Conservation (phyloP, 116 monocot genomes). For the Posidonia oceanica region DNA sequence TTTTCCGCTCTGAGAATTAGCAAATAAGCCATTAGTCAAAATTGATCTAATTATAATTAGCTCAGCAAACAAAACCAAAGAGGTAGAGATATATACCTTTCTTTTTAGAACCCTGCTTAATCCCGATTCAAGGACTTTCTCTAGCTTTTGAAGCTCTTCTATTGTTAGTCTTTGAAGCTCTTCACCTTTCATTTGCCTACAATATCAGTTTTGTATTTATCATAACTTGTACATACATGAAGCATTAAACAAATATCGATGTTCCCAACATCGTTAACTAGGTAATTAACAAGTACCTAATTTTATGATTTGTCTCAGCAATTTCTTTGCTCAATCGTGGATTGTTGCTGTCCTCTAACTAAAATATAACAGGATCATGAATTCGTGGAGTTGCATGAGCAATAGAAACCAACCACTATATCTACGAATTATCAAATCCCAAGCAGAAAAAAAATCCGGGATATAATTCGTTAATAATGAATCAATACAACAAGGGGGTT, state of each 20-base stretch:
- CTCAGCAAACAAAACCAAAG: neutral
- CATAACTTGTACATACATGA: constrained; percentile 9
- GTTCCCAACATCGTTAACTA: too few species aligned
- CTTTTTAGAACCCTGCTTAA: constrained; percentile 35
- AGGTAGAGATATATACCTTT: constrained; percentile 23
- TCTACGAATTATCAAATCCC: too few species aligned
- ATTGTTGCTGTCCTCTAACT: constrained; percentile 30
- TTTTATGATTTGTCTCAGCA: constrained; percentile 32
- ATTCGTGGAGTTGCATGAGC: neutral
- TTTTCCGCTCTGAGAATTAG: constrained; percentile 26
- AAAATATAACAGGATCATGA: neutral
- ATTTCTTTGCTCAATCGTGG: constrained; percentile 39
- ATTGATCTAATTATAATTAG: too few species aligned
- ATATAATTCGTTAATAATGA: too few species aligned
- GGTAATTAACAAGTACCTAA: constrained; percentile 24
- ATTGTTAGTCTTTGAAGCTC: constrained; percentile 10
- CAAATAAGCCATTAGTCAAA: neutral
- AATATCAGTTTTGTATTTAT: constrained; percentile 37
- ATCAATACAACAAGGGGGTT: too few species aligned
- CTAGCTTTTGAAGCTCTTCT: constrained; percentile 50
- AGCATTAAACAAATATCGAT: neutral
- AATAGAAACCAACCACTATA: neutral
- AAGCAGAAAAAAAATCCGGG: too few species aligned
- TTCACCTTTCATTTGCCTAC: constrained; percentile 13
- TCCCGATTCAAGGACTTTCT: constrained; percentile 61